Percentiles rank a stretch among this genome's conserved stretches.
Evolutionary conservation across 2,329 filamentous ascomycete species (phyloP).

Genomic region (Septoria petroselini): DNA sequence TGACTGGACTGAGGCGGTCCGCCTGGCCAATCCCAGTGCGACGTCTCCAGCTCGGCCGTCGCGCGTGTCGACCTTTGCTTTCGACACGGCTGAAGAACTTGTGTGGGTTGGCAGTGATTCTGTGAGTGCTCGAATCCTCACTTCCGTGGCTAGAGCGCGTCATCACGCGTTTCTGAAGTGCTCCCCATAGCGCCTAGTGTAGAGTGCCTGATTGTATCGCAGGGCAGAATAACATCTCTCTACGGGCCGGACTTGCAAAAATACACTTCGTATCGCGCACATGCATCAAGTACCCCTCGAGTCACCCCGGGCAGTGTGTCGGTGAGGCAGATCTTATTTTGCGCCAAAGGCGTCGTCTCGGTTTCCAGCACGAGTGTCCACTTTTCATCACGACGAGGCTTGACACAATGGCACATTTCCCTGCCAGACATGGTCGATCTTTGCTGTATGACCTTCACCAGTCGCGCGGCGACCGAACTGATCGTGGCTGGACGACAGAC

Average conservation of each 20-base stretch:
- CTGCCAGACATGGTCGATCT: constrained; percentile 78
- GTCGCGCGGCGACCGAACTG: constrained; percentile 76
- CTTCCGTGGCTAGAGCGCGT: neutral
- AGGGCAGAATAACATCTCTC: constrained; percentile 89
- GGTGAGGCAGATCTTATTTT: constrained; percentile 85
- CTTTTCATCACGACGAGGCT: constrained; percentile 77
- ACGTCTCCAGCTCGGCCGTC: constrained; percentile 67
- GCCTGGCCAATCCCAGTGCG: constrained; percentile 76
- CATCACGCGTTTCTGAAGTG: neutral
- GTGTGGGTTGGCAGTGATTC: constrained; percentile 91
- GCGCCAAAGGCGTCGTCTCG: constrained; percentile 85
- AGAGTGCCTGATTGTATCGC: constrained; percentile 15
- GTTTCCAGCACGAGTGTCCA: constrained; percentile 80
- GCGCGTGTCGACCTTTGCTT: constrained; percentile 74
- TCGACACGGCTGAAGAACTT: constrained; percentile 85
- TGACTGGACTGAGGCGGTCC: constrained; percentile 64
- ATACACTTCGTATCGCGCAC: constrained; percentile 87
- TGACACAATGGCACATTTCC: constrained; percentile 84
- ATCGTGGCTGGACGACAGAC: constrained; percentile 84
- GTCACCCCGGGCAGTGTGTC: constrained; percentile 58
- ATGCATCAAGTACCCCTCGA: constrained; percentile 49
- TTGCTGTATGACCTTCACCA: constrained; percentile 92
- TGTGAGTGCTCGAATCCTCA: constrained; percentile 52
- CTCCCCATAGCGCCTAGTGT: neutral
- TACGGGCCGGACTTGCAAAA: constrained; percentile 78